Percentiles rank a stretch among this genome's conserved stretches.
Evolutionary conservation across 768 basidiomycete genomes (phyloP).

Genomic region (Russula virescens): DNA sequence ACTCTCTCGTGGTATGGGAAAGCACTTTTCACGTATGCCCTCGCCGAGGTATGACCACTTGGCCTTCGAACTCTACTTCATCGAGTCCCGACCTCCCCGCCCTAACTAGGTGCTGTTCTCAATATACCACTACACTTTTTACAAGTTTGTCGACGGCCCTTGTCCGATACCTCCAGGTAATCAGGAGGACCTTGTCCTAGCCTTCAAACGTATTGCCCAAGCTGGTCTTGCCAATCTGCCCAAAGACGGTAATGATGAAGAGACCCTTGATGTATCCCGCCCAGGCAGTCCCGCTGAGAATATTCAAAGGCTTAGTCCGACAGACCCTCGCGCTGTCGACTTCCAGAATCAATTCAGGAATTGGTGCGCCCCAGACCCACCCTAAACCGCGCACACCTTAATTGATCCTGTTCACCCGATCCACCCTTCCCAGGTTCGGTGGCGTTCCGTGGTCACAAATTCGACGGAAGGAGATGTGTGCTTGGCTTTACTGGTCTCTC

Average conservation of each 20-base stretch:
- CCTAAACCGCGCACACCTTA: not conserved
- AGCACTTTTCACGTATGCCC: slow-evolving; percentile 43
- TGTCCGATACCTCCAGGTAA: slow-evolving; percentile 43
- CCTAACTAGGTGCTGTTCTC: slow-evolving; percentile 57
- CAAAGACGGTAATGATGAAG: slow-evolving; percentile 49
- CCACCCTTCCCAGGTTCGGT: slow-evolving; percentile 52
- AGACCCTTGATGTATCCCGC: slow-evolving; percentile 41
- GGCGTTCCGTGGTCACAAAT: slow-evolving; percentile 71
- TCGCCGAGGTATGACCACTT: slow-evolving; percentile 47
- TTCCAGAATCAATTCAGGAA: slow-evolving; percentile 64
- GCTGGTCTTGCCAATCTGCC: slow-evolving; percentile 55
- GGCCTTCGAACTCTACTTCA: not conserved
- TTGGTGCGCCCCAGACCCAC: slow-evolving; percentile 32
- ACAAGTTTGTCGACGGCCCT: slow-evolving; percentile 42
- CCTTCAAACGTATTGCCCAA: slow-evolving; percentile 58
- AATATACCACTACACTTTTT: slow-evolving; percentile 53
- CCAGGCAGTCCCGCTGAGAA: slow-evolving; percentile 59
- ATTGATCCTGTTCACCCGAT: not conserved
- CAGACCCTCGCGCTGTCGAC: slow-evolving; percentile 69
- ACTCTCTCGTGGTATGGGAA: slow-evolving; percentile 37
- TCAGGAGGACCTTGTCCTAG: slow-evolving; percentile 49
- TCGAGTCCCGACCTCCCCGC: slow-evolving; percentile 3
- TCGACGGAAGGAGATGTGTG: slow-evolving; percentile 51
- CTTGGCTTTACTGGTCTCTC: slow-evolving; percentile 83
- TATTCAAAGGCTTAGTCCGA: slow-evolving; percentile 48